Evolutionary conservation across 176 grass and related monocot species (phyloP).

Genomic region (Paspalum notatum): DNA sequence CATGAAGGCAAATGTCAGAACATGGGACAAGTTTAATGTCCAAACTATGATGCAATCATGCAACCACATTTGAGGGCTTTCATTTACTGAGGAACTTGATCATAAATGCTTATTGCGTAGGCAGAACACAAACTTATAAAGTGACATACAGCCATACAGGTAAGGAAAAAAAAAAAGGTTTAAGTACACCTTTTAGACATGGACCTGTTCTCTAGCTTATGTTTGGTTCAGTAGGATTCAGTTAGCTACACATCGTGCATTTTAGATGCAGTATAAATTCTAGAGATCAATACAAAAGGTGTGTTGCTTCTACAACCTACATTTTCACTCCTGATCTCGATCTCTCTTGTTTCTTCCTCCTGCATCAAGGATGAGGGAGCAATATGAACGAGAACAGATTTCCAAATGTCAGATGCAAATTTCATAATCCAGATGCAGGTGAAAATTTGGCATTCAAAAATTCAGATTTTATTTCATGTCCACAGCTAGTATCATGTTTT

Average conservation of each 20-base stretch:
- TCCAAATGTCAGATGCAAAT: neutral
- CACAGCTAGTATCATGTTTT: neutral
- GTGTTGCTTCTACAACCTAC: neutral
- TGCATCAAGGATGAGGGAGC: neutral
- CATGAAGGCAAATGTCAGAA: neutral
- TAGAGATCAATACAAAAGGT: neutral
- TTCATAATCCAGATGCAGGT: neutral
- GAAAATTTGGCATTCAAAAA: neutral
- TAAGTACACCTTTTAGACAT: neutral
- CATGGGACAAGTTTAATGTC: neutral
- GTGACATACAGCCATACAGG: neutral
- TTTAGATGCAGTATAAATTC: neutral
- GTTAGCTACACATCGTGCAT: neutral
- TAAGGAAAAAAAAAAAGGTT: slow-evolving; percentile 21
- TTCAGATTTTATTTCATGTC: neutral
- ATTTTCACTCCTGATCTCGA: neutral
- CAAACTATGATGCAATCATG: slow-evolving; percentile 1
- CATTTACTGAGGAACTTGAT: slow-evolving; percentile 6
- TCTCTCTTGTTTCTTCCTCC: neutral
- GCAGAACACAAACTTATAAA: slow-evolving; percentile 1
- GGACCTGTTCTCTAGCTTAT: neutral
- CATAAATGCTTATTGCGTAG: slow-evolving; percentile 3
- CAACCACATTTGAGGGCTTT: neutral
- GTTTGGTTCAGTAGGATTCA: neutral
- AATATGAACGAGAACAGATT: neutral